Evolutionary conservation across 148 eudicot species (phyloP).

Genomic region (Polygonum aviculare): DNA sequence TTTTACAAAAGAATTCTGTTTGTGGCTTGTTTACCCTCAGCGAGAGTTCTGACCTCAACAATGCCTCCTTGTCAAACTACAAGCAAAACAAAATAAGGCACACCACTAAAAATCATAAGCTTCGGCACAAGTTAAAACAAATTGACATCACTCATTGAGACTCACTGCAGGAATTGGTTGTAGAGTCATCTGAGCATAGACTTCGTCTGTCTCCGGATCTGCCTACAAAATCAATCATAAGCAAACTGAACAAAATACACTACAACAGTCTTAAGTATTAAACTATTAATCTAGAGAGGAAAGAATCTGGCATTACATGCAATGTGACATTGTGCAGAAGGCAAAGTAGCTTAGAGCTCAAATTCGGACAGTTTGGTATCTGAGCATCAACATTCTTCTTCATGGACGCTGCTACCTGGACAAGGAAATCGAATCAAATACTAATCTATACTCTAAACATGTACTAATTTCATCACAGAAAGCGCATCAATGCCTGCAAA

Average conservation of each 20-base stretch:
- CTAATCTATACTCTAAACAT: neutral
- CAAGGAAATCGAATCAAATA: neutral
- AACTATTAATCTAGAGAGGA: neutral
- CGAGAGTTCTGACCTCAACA: constrained; percentile 84
- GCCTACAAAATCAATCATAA: constrained; percentile 45
- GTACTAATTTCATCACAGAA: neutral
- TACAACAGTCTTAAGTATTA: no score
- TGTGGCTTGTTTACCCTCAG: constrained; percentile 79
- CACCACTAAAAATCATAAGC: neutral
- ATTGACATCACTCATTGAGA: neutral
- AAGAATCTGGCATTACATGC: constrained; percentile 43
- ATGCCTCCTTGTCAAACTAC: constrained; percentile 92
- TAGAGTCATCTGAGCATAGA: constrained; percentile 97
- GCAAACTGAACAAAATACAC: neutral
- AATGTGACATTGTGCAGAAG: constrained; percentile 78
- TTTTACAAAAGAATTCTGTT: constrained; percentile 90
- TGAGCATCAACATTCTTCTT: constrained; percentile 81
- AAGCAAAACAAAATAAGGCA: constrained; percentile 13
- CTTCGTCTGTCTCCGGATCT: constrained; percentile 99
- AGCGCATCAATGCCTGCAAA: neutral
- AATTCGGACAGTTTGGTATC: constrained; percentile 83
- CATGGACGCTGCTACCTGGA: constrained; percentile 95
- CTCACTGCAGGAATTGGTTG: constrained; percentile 88
- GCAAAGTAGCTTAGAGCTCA: constrained; percentile 84
- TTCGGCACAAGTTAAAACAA: neutral